A percentile compares a stretch with the other conserved stretches of the same genome.
These are phyloP conservation scores for Suillus spraguei DNA, from an alignment of 768 basidiomycete genomes.

Conservation along the genomic window DNA sequence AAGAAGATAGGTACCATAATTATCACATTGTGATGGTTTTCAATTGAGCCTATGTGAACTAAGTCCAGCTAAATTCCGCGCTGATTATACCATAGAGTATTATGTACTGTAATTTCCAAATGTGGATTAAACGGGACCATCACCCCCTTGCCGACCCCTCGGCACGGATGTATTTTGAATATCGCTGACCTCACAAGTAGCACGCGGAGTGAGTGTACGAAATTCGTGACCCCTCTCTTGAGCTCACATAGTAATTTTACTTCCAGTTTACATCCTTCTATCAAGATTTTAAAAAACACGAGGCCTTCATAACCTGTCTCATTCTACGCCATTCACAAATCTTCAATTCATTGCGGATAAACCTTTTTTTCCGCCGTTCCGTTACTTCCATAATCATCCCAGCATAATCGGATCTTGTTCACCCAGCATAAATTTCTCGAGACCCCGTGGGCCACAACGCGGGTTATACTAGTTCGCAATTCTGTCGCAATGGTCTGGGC, in stretches of 20 bases:
- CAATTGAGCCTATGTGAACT: background rate
- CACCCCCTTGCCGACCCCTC: slow-evolving; percentile 1
- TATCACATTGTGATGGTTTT: slow-evolving; percentile 15
- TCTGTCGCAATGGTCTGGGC: background rate
- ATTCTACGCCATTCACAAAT: background rate
- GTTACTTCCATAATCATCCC: background rate
- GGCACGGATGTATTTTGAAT: background rate
- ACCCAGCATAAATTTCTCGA: background rate
- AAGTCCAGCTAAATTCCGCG: slow-evolving; percentile 9
- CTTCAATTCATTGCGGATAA: slow-evolving; percentile 2
- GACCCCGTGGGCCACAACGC: no score
- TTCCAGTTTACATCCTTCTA: background rate
- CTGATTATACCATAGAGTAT: background rate
- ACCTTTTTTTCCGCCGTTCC: slow-evolving; percentile 4
- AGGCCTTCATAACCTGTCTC: background rate
- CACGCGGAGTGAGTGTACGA: background rate
- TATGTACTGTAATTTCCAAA: background rate
- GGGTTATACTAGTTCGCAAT: background rate
- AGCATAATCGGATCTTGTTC: background rate
- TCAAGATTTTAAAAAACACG: slow-evolving; percentile 4
- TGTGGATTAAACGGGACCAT: background rate
- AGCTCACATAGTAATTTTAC: background rate
- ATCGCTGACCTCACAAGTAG: background rate
- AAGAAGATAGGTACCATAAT: slow-evolving; percentile 23
- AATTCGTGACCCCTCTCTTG: background rate